Evolutionary conservation across 1,284 basidiomycete genomes (phyloP), one percentile per base, ranked within the genome.

Genomic region (Phellinidium pouzarii): DNA sequence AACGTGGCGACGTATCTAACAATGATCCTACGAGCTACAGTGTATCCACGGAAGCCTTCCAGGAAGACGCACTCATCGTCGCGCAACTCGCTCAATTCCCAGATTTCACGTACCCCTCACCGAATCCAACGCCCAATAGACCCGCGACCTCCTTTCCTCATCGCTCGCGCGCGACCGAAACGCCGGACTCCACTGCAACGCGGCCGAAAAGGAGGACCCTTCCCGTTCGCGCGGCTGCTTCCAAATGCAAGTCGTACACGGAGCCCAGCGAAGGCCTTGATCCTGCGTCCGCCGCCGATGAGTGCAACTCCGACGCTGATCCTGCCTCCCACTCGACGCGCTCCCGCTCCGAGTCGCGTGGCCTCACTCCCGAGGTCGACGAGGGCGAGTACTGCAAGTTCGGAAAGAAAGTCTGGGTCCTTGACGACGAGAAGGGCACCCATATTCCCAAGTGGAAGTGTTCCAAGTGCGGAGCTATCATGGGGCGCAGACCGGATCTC

Each of bases 401-500:
- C 12, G 27, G 34, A 12, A 25, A 36, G 43, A 31, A 20, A 6
- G 40, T 54, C 5, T 45, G 37, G 47, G 47, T 27, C 19, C 12
- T 25, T 12, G 42, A 54, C 31, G 23, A 37, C 22, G 23, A 37
- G 27, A 37, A 25, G n/a, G 53, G 48, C 4, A 3, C n/a, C 3
- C 20, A 20, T 14, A 27, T 43, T 20, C 26, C 26, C 19, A 55
- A 51, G 43, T 55, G 53, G 53, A 23, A 46, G 14, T 55, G 53
- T 26, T 20, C 6, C 17, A 40, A 11, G 17, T 55, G 53, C 14
- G 27, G 27, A 6, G 20, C 19, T 1, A 12, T 46, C 22, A 23
- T 43, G 3, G 53, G 53, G 3, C 48, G 53, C 7, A 36, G 44
- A 43, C 53, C 53, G 7, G 53, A 55, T 34, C 20, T 55, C n/a